Conservation (phyloP, 2,329 filamentous ascomycete species). For the Cladosporium sp. region DNA sequence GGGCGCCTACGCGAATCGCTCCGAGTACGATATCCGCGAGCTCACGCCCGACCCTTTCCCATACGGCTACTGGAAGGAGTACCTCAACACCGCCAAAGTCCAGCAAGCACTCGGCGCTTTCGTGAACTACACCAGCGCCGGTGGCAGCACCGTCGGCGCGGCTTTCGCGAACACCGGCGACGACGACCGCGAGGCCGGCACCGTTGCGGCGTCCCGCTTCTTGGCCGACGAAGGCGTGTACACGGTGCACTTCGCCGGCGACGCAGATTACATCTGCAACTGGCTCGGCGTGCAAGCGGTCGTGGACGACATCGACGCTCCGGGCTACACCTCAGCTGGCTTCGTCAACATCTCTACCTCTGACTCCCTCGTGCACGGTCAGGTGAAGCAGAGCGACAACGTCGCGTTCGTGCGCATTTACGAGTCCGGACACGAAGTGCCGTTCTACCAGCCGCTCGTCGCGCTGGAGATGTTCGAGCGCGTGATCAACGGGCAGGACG, state of each 20-base stretch:
- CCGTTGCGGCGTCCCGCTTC: conserved; percentile 43
- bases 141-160: conserved; percentile 44
- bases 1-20: conserved; percentile 53
- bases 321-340: conserved; percentile 47
- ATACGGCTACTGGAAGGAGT: conserved; percentile 55
- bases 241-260: conserved; percentile 48
- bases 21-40: conserved; percentile 63
- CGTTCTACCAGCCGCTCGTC: conserved; percentile 54
- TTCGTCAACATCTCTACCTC: conserved; percentile 49
- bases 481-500: conserved; percentile 49
- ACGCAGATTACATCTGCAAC: conserved; percentile 53
- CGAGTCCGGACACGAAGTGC: conserved; percentile 52
- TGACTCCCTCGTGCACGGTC: conserved; percentile 52
- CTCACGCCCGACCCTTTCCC: conserved; percentile 59
- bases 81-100: conserved; percentile 57
- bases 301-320: conserved; percentile 41
- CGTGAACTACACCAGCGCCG: conserved; percentile 56
- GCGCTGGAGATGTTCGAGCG: conserved; percentile 53
- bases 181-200: conserved; percentile 47
- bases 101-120: conserved; percentile 61
- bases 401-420: conserved; percentile 55
- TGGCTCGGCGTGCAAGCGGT: conserved; percentile 48
- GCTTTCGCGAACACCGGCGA: conserved; percentile 54
- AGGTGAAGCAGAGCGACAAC: conserved; percentile 53
- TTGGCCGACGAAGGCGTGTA: conserved; percentile 44